Percentiles rank a stretch among this genome's conserved stretches.
These are phyloP conservation scores for Trichoderma aggressivum DNA, from an alignment of 2,329 filamentous ascomycete species.

Conservation along the genomic window DNA sequence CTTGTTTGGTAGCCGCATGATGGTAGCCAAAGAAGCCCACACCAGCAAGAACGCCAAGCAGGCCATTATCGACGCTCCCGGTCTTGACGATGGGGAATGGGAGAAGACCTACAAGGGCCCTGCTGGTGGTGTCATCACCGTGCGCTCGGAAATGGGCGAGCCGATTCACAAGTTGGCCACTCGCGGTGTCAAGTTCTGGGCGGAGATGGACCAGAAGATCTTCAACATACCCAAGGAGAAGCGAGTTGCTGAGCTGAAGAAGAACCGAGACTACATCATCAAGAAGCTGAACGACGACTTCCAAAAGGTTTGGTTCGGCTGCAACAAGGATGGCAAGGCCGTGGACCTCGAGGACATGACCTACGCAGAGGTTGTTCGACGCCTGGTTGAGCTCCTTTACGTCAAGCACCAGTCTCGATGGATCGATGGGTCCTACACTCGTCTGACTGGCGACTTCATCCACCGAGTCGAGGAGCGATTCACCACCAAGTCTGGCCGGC, in stretches of 20 bases:
- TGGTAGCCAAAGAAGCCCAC: constrained; percentile 89
- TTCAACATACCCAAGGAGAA: constrained; percentile 96
- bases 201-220: constrained; percentile 98
- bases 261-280: constrained; percentile 87
- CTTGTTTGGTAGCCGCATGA: constrained; percentile 87
- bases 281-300: constrained; percentile 94
- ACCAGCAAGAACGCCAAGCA: constrained; percentile 86
- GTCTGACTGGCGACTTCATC: constrained; percentile 90
- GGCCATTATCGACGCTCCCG: constrained; percentile 81
- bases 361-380: constrained; percentile 80
- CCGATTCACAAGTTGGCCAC: constrained; percentile 98
- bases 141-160: constrained; percentile 98
- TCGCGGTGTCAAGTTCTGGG: constrained; percentile 93
- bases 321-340: constrained; percentile 73
- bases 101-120: constrained; percentile 90
- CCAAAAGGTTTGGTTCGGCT: constrained; percentile 95
- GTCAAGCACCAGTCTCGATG: constrained; percentile 86
- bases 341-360: constrained; percentile 96
- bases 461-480: constrained; percentile 96
- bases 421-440: constrained; percentile 82
- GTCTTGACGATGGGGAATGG: constrained; percentile 79
- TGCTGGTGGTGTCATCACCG: constrained; percentile 91
- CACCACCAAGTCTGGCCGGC: constrained; percentile 65
- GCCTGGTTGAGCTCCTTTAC: constrained; percentile 87
- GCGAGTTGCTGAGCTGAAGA: constrained; percentile 80